These are phyloP conservation scores for Infundibulicybe gibba DNA, from an alignment of 768 basidiomycete genomes.

Conservation along the genomic window DNA sequence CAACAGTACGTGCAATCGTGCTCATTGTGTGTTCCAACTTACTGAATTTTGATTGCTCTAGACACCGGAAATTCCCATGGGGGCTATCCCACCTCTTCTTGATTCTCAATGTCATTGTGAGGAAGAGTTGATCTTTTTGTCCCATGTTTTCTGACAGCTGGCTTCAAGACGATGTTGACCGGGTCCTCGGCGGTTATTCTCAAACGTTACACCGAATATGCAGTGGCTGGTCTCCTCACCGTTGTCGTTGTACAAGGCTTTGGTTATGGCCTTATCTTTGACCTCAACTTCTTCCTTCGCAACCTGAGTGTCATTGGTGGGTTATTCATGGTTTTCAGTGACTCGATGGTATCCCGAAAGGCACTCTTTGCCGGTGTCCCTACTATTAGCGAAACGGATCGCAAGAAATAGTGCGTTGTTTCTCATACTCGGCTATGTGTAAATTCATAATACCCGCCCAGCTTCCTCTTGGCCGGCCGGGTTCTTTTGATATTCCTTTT, in stretches of 20 bases:
- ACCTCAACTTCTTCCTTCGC: conserved; percentile 99
- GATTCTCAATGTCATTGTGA: conserved; percentile 83
- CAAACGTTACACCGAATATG: conserved; percentile 84
- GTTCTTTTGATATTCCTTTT: conserved; percentile 98
- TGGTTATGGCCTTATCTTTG: conserved; percentile 98
- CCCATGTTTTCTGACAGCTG: not conserved
- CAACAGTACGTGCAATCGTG: conserved; percentile 67
- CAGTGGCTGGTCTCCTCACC: conserved; percentile 83
- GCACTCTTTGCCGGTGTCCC: conserved; percentile 90
- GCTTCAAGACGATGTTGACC: conserved; percentile 77
- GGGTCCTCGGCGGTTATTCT: conserved; percentile 84
- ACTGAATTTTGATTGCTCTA: conserved; percentile 30
- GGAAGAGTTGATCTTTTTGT: conserved; percentile 24
- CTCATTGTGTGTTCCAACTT: not conserved
- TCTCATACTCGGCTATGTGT: not conserved
- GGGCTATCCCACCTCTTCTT: conserved; percentile 94
- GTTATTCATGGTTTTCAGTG: conserved; percentile 98
- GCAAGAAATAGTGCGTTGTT: conserved; percentile 88
- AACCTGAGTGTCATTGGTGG: conserved; percentile 98
- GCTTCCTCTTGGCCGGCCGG: conserved; percentile 96
- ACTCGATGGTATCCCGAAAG: conserved; percentile 87
- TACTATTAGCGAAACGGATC: conserved; percentile 87
- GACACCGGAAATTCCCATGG: conserved; percentile 95
- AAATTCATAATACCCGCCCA: conserved; percentile 23
- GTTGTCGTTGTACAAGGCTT: conserved; percentile 96